Evolutionary conservation across 2,329 filamentous ascomycete genomes (phyloP).

Genomic region (Zymoseptoria tritici): DNA sequence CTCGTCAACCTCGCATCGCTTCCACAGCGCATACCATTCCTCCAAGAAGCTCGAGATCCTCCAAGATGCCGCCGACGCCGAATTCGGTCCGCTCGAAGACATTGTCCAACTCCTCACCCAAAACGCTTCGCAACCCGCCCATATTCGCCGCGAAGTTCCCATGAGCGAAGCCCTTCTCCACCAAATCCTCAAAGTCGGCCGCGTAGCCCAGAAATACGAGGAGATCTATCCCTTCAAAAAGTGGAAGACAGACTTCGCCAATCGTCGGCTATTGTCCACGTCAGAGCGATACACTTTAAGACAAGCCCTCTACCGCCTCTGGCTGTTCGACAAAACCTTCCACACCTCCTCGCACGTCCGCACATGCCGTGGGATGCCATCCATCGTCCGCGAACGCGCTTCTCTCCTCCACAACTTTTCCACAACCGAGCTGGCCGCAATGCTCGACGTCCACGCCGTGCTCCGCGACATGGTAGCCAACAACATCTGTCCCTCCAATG

Average conservation of each 20-base stretch:
- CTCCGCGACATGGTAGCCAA: slow-evolving; percentile 49
- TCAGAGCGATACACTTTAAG: slow-evolving; percentile 47
- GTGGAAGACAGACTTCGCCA: slow-evolving; percentile 52
- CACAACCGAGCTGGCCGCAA: slow-evolving; percentile 49
- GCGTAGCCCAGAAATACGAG: slow-evolving; percentile 51
- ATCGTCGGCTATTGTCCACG: slow-evolving; percentile 45
- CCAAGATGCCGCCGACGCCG: slow-evolving; percentile 44
- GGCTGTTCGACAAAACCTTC: slow-evolving; percentile 54
- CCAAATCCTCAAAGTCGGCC: slow-evolving; percentile 48
- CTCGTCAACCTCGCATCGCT: slow-evolving; percentile 48
- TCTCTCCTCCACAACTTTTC: slow-evolving; percentile 53
- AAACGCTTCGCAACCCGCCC: slow-evolving; percentile 52
- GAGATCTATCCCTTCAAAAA: slow-evolving; percentile 57
- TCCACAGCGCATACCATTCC: slow-evolving; percentile 45
- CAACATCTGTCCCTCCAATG: slow-evolving; percentile 56
- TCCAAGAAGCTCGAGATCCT: slow-evolving; percentile 51
- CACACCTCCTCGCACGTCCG: slow-evolving; percentile 47
- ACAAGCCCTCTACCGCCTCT: slow-evolving; percentile 53
- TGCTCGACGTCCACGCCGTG: slow-evolving; percentile 51
- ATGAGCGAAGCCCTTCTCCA: slow-evolving; percentile 49
- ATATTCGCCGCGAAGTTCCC: slow-evolving; percentile 45
- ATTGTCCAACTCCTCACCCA: slow-evolving; percentile 54
- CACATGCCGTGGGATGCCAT: slow-evolving; percentile 41
- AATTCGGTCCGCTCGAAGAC: slow-evolving; percentile 53
- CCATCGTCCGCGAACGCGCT: slow-evolving; percentile 45